phyloP scores from a whole-genome alignment of 805 yeast species.

The Sugiyamaella smithiae region DNA sequence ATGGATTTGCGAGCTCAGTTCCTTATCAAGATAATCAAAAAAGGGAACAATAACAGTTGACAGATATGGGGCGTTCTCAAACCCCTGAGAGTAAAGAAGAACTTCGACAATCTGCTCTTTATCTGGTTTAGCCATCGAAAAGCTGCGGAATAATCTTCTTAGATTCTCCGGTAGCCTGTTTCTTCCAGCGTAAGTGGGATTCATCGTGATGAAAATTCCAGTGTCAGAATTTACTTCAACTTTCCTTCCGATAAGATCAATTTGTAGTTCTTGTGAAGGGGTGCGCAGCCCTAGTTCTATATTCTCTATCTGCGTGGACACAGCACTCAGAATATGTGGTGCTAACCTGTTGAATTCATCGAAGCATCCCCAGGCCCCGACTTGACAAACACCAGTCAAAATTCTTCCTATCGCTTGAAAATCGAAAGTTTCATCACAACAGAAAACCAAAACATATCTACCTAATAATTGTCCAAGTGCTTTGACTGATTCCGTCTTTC shows the following conservation, averaged over 20 bases:
- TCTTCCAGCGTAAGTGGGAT: constrained; percentile 85
- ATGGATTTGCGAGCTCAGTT: constrained; percentile 58
- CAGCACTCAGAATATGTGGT: constrained; percentile 71
- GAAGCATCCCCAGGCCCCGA: constrained; percentile 95
- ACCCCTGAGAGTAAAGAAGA: constrained; percentile 71
- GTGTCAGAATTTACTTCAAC: constrained; percentile 27
- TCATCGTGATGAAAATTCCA: constrained; percentile 86
- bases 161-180: constrained; percentile 80
- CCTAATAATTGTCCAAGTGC: constrained; percentile 81
- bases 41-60: constrained; percentile 53
- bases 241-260: constrained; percentile 28
- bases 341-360: constrained; percentile 89
- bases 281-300: constrained; percentile 56
- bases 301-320: constrained; percentile 72
- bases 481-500: constrained; percentile 89
- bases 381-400: constrained; percentile 70
- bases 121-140: constrained; percentile 75
- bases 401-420: constrained; percentile 74
- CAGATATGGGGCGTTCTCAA: constrained; percentile 44
- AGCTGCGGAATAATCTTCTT: constrained; percentile 70
- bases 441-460: constrained; percentile 75
- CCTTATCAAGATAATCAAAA: constrained; percentile 44
- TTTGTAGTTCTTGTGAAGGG: constrained; percentile 3
- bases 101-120: constrained; percentile 64
- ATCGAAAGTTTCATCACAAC: constrained; percentile 89